Evolutionary conservation across 306 rosid genomes (phyloP), one percentile per base, ranked within the genome.

Genomic region (apple (Malus domestica)): DNA sequence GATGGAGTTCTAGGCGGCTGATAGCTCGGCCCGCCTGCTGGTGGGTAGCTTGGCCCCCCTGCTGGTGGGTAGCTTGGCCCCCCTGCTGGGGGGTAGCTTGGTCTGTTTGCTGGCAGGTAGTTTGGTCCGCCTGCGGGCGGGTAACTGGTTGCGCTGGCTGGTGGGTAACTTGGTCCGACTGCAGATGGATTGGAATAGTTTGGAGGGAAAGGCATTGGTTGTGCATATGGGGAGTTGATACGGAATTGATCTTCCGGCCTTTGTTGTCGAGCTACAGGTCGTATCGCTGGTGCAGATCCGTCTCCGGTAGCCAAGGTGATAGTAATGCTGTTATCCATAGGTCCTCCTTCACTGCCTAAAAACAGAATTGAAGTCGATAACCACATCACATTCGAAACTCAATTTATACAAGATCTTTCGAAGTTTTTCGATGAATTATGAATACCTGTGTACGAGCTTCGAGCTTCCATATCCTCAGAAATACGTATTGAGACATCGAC

Each of bases 401-500:
- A 15, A 64, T 30, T 13, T 32, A 32, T 16, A 32, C 23, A 32
- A 8, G 44, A 35, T 35, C 46, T 35, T 66, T 20, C 15, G 63
- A 51, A 71, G 71, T 74, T 51, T 35, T 12, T 46, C 30, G 0
- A 58, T 58, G 13, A 58, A 33, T 44, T 61, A n/a, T 15, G 66
- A 52, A 8, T 87, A 92, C 96, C 93, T 74, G 80, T 38, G 55
- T 70, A 77, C 55, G 88, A 70, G 77, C 40, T 79, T 75, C 83
- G 86, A 69, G 86, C 90, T 76, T 81, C 84, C 82, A 76, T 80
- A 54, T 85, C 88, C 71, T 89, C 87, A 10, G 75, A 84, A 70
- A 93, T 65, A 14, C 79, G 80, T 73, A 93, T 83, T 55, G 87
- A 87, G 83, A 90, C 81, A 75, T 90, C 95, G 45, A 90, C 70